phyloP scores from a whole-genome alignment of 2,329 filamentous ascomycete species.

The Pseudogymnoascus sp. region DNA sequence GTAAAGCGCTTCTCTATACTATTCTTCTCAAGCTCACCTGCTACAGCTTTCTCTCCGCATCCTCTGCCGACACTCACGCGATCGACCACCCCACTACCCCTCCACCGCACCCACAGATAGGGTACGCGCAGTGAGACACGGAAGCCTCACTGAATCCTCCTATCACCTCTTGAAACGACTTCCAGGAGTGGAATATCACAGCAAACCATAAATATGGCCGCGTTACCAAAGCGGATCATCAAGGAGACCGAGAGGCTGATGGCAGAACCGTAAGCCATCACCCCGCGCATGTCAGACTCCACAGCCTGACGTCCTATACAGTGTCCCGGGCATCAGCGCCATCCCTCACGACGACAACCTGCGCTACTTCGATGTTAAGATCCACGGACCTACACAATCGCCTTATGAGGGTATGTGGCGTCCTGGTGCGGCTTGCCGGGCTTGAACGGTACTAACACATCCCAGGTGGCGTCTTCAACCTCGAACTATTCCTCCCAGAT shows the following conservation, averaged over 20 bases:
- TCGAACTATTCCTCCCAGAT: constrained; percentile 94
- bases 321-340: constrained; percentile 92
- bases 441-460: constrained; percentile 12
- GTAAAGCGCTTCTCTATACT: not conserved
- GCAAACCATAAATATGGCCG: constrained; percentile 31
- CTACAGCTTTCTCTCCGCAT: not conserved
- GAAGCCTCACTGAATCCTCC: not conserved
- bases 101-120: not conserved
- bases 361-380: constrained; percentile 95
- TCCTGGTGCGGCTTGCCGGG: not conserved
- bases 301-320: constrained; percentile 31
- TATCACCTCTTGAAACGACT: constrained; percentile 2
- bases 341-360: constrained; percentile 95
- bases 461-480: constrained; percentile 71
- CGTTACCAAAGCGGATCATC: constrained; percentile 90
- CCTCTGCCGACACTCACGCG: not conserved
- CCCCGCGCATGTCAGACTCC: constrained; percentile 1
- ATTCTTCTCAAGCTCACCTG: not conserved
- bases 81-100: constrained; percentile 6
- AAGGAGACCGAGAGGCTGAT: constrained; percentile 98
- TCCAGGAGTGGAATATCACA: not conserved
- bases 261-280: constrained; percentile 73
- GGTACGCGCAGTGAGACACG: constrained; percentile 7
- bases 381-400: constrained; percentile 83
- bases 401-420: constrained; percentile 74